Conservation (phyloP, 2,329 filamentous ascomycete species). For the Fusarium sp. region DNA sequence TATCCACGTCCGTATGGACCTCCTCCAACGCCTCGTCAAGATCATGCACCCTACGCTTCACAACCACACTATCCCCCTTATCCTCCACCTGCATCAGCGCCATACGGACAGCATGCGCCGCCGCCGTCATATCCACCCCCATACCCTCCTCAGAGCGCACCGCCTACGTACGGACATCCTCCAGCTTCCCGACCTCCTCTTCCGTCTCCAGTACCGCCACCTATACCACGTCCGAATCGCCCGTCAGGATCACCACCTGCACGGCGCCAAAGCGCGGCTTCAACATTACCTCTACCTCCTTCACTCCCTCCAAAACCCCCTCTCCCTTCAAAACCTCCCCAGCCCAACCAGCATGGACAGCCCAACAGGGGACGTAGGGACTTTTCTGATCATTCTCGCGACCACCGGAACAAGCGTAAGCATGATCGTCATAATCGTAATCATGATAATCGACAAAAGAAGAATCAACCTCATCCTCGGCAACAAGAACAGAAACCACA, state of each 20-base stretch:
- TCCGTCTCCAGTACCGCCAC: constrained; percentile 34
- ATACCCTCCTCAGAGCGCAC: constrained; percentile 40
- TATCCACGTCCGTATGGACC: constrained; percentile 45
- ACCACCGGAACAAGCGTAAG: constrained; percentile 52
- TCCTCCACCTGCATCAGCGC: constrained; percentile 35
- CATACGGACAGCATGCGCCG: constrained; percentile 40
- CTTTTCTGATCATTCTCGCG: constrained; percentile 49
- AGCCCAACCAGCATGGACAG: constrained; percentile 34
- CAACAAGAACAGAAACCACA: constrained; percentile 48
- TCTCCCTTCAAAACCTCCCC: constrained; percentile 52
- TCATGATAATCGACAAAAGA: constrained; percentile 50
- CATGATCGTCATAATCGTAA: constrained; percentile 53
- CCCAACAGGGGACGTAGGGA: constrained; percentile 45
- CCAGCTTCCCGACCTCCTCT: constrained; percentile 29
- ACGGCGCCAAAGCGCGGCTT: constrained; percentile 36
- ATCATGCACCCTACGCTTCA: constrained; percentile 38
- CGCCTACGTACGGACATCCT: constrained; percentile 39
- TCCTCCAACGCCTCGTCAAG: constrained; percentile 35
- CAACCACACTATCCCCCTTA: constrained; percentile 42
- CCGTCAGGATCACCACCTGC: constrained; percentile 34
- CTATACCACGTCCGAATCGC: constrained; percentile 26
- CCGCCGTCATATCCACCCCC: constrained; percentile 41
- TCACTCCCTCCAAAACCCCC: constrained; percentile 54
- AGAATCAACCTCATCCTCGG: constrained; percentile 40
- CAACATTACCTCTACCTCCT: constrained; percentile 41